Percentiles rank a stretch among this genome's conserved stretches.
Conservation (phyloP, 805 yeast genomes). For the Yarrowia divulgata region DNA sequence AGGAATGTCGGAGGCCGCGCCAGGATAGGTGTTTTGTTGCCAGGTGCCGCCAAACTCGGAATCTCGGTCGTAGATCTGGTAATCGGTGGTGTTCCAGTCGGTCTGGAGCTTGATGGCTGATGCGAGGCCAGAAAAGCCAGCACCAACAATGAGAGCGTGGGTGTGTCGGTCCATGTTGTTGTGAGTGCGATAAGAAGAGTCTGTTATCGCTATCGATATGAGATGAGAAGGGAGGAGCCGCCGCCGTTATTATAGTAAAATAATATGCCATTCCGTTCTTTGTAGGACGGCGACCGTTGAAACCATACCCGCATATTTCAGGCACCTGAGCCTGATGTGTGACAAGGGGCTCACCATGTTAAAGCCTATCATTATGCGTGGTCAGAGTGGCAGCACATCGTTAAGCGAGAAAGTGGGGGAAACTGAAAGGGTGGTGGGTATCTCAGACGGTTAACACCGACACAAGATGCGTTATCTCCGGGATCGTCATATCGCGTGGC, state of each 20-base stretch:
- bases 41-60: constrained; percentile 40
- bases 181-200: background rate
- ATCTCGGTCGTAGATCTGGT: constrained; percentile 41
- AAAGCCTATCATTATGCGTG: constrained; percentile 21
- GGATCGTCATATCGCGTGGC: background rate
- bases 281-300: constrained; percentile 2
- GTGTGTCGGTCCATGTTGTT: constrained; percentile 6
- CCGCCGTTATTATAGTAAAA: constrained; percentile 30
- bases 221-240: background rate
- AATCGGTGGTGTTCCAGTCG: constrained; percentile 41
- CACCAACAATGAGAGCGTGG: constrained; percentile 40
- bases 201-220: background rate
- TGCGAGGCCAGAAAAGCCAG: constrained; percentile 43
- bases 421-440: too few species aligned
- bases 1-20: constrained; percentile 40
- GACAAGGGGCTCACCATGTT: constrained; percentile 36
- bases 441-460: constrained; percentile 2
- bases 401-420: constrained; percentile 24
- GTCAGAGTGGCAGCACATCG: background rate
- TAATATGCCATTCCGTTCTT: background rate
- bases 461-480: background rate
- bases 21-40: constrained; percentile 40
- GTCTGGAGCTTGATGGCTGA: constrained; percentile 41
- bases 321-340: background rate
- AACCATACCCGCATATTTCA: constrained; percentile 2